Percentiles rank a stretch among this genome's conserved stretches.
phyloP scores from a whole-genome alignment of 306 rosid genomes.

The Inga leiocalycina region DNA sequence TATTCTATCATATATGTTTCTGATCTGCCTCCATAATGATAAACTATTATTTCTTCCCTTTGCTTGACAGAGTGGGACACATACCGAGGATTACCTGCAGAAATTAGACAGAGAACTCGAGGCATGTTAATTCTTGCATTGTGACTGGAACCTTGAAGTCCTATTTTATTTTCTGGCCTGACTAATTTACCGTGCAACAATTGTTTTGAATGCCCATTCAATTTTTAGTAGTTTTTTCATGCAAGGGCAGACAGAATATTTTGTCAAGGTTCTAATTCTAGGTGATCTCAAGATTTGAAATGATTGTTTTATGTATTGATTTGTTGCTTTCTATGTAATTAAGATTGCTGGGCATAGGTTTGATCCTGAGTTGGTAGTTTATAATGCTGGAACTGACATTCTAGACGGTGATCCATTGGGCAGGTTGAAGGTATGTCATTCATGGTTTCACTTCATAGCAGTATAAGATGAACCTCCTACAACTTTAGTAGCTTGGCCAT shows the following conservation, averaged over 20 bases:
- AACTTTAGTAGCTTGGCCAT: constrained; percentile 22
- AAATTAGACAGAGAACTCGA: constrained; percentile 83
- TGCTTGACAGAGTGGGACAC: constrained; percentile 75
- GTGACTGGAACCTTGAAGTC: neutral
- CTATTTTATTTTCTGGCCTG: constrained; percentile 15
- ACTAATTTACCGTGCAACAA: neutral
- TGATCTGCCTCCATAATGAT: neutral
- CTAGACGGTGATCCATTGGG: constrained; percentile 94
- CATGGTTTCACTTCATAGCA: constrained; percentile 26
- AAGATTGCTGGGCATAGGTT: constrained; percentile 68
- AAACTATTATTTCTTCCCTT: constrained; percentile 7
- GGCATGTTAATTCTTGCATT: constrained; percentile 47
- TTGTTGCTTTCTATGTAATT: neutral
- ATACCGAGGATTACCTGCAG: constrained; percentile 70
- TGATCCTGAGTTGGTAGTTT: constrained; percentile 78
- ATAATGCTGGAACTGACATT: constrained; percentile 96
- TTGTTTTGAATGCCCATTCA: constrained; percentile 2
- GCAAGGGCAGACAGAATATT: neutral
- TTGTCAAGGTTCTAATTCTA: neutral
- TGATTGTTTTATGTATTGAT: neutral
- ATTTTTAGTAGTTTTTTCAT: neutral
- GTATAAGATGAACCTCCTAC: constrained; percentile 25
- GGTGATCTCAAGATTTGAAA: neutral
- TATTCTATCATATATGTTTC: constrained; percentile 26
- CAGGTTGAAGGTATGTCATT: constrained; percentile 68